Evolutionary conservation across 352 stramenopile species (phyloP), one percentile per base, ranked within the genome.

Genomic region (Phytopythium helicoides): DNA sequence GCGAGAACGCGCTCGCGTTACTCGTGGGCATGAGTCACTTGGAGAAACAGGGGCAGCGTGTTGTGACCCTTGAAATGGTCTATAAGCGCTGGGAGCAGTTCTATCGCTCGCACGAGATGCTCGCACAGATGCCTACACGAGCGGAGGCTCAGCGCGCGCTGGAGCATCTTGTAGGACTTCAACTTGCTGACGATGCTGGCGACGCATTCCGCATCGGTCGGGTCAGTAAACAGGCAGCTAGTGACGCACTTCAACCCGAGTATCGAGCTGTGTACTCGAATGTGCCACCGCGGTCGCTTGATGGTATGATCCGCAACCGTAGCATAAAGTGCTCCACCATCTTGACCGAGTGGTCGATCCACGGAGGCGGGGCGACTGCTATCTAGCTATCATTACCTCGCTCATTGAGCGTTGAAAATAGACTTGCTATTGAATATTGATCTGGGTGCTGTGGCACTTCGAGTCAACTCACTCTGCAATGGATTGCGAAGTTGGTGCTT

Each of bases 11-110:
- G 11, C 81, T 94, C n/a, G 80, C 76, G 10, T 58, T 94, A 22
- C 50, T 92, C 14, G 78, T 92, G 16, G 82, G 77, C 10, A 94
- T 92, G 84, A 80, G 76, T 37, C 78, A 89, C 37, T 53, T 92
- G 3, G 82, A 94, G 51, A 79, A 79, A 47, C 68, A 81, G 8
- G 74, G 68, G 18, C 73, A 87, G 50, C 59, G 60, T 5, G 74
- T 85, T 21, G 90, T 85, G 48, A 92, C 84, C 44, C 68, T 94
- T 28, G 84, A 92, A 55, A 94, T 92, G 84, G 76, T 94, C 16
- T 94, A 90, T 49, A 58, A 68, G 44, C 73, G 79, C 25, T 94
- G 84, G 81, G 68, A 88, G 42, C 68, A 73, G n/a, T 94, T 94
- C 44, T 79, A 81, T 47, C 81, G 80, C 18, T 80, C 89, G 57